phyloP scores from a whole-genome alignment of 345 rosid species.

The Pistacia atlantica region DNA sequence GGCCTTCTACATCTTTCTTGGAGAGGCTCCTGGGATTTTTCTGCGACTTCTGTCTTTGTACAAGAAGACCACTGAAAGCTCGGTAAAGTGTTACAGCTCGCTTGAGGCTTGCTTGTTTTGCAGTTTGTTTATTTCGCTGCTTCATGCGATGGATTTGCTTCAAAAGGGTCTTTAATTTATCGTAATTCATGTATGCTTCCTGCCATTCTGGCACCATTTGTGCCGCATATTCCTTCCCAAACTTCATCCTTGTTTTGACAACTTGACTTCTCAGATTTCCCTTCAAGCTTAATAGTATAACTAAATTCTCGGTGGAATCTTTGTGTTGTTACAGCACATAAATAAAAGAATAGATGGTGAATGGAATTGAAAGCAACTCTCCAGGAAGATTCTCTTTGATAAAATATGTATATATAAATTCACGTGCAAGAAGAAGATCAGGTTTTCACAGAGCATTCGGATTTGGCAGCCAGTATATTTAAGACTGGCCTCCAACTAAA shows the following conservation, averaged over 20 bases:
- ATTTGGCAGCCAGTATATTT: too few species aligned
- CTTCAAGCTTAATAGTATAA: too few species aligned
- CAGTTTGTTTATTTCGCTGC: background rate
- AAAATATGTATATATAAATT: too few species aligned
- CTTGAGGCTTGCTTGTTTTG: constrained; percentile 15
- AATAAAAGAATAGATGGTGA: too few species aligned
- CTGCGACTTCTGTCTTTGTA: background rate
- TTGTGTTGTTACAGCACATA: too few species aligned
- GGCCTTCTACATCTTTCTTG: constrained; percentile 29
- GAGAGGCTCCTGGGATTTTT: constrained; percentile 13
- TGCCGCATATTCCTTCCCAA: constrained; percentile 22
- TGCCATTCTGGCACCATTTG: constrained; percentile 56
- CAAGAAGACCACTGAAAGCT: constrained; percentile 42
- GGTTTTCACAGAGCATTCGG: too few species aligned
- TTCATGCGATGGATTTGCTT: constrained; percentile 25
- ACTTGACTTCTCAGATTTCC: too few species aligned
- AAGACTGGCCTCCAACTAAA: too few species aligned
- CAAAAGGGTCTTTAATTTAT: constrained; percentile 32
- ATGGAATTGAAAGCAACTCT: too few species aligned
- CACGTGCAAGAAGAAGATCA: too few species aligned
- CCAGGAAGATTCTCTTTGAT: too few species aligned
- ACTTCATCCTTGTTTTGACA: constrained; percentile 8
- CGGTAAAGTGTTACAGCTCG: constrained; percentile 28
- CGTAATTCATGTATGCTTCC: constrained; percentile 48
- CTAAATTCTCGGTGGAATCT: too few species aligned